Conservation (phyloP, 1,284 basidiomycete genomes). For the Schizophyllum commune region DNA sequence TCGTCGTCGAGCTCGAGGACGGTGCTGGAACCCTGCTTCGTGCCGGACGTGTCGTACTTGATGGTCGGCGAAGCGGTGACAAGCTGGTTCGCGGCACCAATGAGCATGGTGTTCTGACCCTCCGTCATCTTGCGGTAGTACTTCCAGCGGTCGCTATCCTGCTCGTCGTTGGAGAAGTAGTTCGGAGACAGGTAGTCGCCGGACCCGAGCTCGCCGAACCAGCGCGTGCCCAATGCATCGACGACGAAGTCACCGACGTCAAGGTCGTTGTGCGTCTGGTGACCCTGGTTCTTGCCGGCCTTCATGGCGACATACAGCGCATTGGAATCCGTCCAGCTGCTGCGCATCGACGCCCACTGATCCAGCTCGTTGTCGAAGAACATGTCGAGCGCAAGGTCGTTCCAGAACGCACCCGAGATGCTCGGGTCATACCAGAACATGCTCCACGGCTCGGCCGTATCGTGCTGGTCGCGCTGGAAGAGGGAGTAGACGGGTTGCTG, state of each 20-base stretch:
- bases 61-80: conserved; percentile 63
- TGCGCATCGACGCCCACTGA: conserved; percentile 89
- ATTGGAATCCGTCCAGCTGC: conserved; percentile 84
- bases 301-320: conserved; percentile 87
- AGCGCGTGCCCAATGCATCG: conserved; percentile 91
- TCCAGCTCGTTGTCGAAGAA: conserved; percentile 67
- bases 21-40: conserved; percentile 75
- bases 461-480: conserved; percentile 89
- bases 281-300: conserved; percentile 67
- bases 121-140: conserved; percentile 97
- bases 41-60: conserved; percentile 50
- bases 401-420: conserved; percentile 86
- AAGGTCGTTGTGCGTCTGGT: conserved; percentile 92
- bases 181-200: conserved; percentile 69
- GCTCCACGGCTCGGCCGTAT: conserved; percentile 86
- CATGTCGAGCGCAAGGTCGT: conserved; percentile 74
- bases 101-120: conserved; percentile 92
- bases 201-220: conserved; percentile 92
- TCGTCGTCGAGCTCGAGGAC: conserved; percentile 50
- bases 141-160: conserved; percentile 69
- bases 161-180: conserved; percentile 70
- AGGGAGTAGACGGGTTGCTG: conserved; percentile 70
- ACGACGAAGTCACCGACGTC: conserved; percentile 93
- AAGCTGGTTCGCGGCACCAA: conserved; percentile 77
- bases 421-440: conserved; percentile 98